Percentiles rank a stretch among this genome's conserved stretches.
phyloP scores from a whole-genome alignment of 306 rosid species.

The Trifolium dubium region DNA sequence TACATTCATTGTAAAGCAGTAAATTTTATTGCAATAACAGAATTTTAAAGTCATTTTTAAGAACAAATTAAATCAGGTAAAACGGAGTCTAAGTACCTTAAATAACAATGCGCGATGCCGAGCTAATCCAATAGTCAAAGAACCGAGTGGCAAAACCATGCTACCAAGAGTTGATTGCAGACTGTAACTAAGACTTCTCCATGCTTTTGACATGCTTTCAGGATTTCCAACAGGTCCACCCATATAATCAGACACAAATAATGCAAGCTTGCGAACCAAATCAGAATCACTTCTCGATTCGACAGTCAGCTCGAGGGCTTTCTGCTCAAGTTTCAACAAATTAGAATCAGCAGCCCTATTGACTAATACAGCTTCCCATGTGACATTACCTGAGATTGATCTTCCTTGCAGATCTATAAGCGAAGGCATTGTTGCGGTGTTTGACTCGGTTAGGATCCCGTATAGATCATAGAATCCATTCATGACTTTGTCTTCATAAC shows the following conservation, averaged over 20 bases:
- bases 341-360: constrained; percentile 84
- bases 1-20: constrained; percentile 37
- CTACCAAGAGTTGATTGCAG: constrained; percentile 90
- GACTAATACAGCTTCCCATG: constrained; percentile 95
- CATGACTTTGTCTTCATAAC: constrained; percentile 94
- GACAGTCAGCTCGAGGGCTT: constrained; percentile 67
- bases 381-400: constrained; percentile 65
- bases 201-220: constrained; percentile 70
- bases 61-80: neutral
- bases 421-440: constrained; percentile 84
- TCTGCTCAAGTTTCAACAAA: constrained; percentile 82
- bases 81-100: constrained; percentile 62
- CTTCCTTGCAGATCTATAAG: constrained; percentile 93
- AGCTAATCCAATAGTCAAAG: constrained; percentile 87
- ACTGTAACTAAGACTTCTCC: constrained; percentile 75
- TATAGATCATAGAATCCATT: constrained; percentile 97
- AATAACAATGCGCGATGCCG: constrained; percentile 97
- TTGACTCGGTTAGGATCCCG: constrained; percentile 67
- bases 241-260: constrained; percentile 88
- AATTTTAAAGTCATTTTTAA: neutral
- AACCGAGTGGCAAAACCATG: constrained; percentile 95
- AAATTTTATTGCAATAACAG: constrained; percentile 10
- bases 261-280: constrained; percentile 79
- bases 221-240: constrained; percentile 94
- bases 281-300: constrained; percentile 60